Percentiles rank a stretch among this genome's conserved stretches.
Evolutionary conservation across 768 basidiomycete species (phyloP).

Genomic region (Boletus rubescentipes): DNA sequence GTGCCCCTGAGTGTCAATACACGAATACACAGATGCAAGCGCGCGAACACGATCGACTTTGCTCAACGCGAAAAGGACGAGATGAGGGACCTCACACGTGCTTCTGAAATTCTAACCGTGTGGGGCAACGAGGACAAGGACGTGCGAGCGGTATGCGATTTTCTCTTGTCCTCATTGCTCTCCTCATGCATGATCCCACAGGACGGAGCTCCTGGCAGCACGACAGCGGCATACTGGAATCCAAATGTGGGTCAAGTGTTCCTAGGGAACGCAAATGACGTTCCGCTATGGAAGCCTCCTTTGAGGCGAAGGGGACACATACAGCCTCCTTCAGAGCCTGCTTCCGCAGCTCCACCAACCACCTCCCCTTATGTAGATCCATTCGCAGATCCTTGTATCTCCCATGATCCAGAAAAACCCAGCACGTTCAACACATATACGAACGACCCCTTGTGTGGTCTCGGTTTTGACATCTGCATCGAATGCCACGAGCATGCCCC

Average conservation of each 20-base stretch:
- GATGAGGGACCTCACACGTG: slow-evolving; percentile 84
- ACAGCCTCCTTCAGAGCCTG: not conserved
- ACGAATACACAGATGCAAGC: slow-evolving; percentile 28
- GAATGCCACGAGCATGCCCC: slow-evolving; percentile 84
- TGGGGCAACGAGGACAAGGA: slow-evolving; percentile 21
- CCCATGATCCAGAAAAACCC: slow-evolving; percentile 18
- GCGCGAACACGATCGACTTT: slow-evolving; percentile 72
- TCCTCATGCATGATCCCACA: slow-evolving; percentile 9
- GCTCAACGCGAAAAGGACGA: slow-evolving; percentile 83
- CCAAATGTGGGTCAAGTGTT: slow-evolving; percentile 66
- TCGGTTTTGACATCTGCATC: slow-evolving; percentile 82
- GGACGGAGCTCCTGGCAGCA: slow-evolving; percentile 29
- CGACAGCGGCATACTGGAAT: slow-evolving; percentile 49
- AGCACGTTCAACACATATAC: slow-evolving; percentile 35
- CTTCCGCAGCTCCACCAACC: not conserved
- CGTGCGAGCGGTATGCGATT: slow-evolving; percentile 9
- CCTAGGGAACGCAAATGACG: slow-evolving; percentile 82
- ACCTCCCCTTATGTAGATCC: slow-evolving; percentile 16
- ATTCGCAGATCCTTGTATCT: slow-evolving; percentile 14
- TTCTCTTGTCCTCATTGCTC: not conserved
- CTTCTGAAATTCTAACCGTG: slow-evolving; percentile 70
- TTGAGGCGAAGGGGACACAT: slow-evolving; percentile 13
- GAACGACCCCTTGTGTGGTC: slow-evolving; percentile 50
- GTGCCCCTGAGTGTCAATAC: slow-evolving; percentile 4
- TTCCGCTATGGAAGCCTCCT: slow-evolving; percentile 47